phyloP scores from a whole-genome alignment of 2,329 filamentous ascomycete genomes.

The Aspergillus sp. region DNA sequence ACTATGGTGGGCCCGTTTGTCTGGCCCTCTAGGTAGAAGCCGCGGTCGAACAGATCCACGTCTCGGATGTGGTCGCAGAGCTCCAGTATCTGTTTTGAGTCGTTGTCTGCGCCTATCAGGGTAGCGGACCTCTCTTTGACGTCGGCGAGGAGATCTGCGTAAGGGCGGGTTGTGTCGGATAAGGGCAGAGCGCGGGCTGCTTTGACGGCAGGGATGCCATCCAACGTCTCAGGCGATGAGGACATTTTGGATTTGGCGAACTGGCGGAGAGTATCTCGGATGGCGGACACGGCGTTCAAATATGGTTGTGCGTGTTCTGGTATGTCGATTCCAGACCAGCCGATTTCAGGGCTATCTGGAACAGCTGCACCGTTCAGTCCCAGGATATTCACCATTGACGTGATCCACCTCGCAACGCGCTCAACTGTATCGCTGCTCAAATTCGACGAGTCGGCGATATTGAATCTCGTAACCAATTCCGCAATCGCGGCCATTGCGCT shows the following conservation, averaged over 20 bases:
- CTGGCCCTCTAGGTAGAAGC: slow-evolving; percentile 81
- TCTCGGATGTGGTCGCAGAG: slow-evolving; percentile 77
- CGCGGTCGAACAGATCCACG: slow-evolving; percentile 67
- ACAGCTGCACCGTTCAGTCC: slow-evolving; percentile 50
- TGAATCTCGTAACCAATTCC: slow-evolving; percentile 68
- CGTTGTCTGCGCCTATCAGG: slow-evolving; percentile 37
- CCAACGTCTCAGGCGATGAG: slow-evolving; percentile 30
- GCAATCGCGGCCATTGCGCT: slow-evolving; percentile 68
- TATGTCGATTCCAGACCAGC: slow-evolving; percentile 58
- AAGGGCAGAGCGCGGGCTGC: slow-evolving; percentile 13
- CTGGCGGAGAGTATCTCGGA: slow-evolving; percentile 50
- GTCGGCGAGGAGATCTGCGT: slow-evolving; percentile 38
- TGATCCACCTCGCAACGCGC: slow-evolving; percentile 65
- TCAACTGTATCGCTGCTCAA: slow-evolving; percentile 41
- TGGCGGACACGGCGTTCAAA: slow-evolving; percentile 49
- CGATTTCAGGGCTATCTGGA: slow-evolving; percentile 39
- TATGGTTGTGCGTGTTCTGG: slow-evolving; percentile 50
- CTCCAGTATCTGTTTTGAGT: slow-evolving; percentile 62
- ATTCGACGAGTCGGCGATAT: slow-evolving; percentile 43
- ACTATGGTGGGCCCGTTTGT: slow-evolving; percentile 62
- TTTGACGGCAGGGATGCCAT: slow-evolving; percentile 29
- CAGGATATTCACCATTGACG: slow-evolving; percentile 75
- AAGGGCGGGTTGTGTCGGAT: slow-evolving; percentile 32
- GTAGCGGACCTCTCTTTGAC: slow-evolving; percentile 33
- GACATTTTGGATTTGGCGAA: slow-evolving; percentile 43